phyloP scores from a whole-genome alignment of 257 asterid genomes.

The Echium plantagineum region DNA sequence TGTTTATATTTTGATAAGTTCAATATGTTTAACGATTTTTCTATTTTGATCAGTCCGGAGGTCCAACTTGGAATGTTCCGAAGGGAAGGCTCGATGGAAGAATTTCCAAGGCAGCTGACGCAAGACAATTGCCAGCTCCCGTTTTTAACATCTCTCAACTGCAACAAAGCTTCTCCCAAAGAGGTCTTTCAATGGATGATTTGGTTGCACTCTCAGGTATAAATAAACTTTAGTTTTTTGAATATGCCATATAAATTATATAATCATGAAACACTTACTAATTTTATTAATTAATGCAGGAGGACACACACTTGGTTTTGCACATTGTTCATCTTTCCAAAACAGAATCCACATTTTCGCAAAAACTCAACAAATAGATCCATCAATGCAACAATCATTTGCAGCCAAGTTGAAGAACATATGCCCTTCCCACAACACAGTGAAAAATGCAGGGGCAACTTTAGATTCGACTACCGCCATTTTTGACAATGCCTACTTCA shows the following conservation, averaged over 20 bases:
- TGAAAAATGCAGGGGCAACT: constrained; percentile 45
- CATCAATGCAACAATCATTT: constrained; percentile 43
- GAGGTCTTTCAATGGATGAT: constrained; percentile 63
- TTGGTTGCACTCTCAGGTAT: constrained; percentile 72
- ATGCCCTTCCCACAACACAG: constrained; percentile 63
- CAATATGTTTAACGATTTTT: no score
- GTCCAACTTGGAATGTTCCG: constrained; percentile 75
- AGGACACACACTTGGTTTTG: constrained; percentile 85
- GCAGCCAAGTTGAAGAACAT: constrained; percentile 38
- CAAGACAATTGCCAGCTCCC: constrained; percentile 57
- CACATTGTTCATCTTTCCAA: constrained; percentile 83
- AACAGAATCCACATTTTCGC: constrained; percentile 74
- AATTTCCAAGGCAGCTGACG: constrained; percentile 51
- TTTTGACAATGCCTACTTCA: constrained; percentile 65
- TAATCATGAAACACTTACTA: background rate
- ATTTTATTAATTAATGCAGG: constrained; percentile 27
- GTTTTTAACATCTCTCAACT: constrained; percentile 63
- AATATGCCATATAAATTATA: no score
- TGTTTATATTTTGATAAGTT: no score
- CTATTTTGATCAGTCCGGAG: constrained; percentile 44
- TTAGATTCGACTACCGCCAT: constrained; percentile 50
- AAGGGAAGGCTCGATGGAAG: constrained; percentile 76
- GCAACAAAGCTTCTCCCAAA: constrained; percentile 64
- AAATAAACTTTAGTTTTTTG: background rate
- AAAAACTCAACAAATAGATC: constrained; percentile 35